Base-by-base conservation (phyloP, 345 rosid species). In the Acer negundo region DNA sequence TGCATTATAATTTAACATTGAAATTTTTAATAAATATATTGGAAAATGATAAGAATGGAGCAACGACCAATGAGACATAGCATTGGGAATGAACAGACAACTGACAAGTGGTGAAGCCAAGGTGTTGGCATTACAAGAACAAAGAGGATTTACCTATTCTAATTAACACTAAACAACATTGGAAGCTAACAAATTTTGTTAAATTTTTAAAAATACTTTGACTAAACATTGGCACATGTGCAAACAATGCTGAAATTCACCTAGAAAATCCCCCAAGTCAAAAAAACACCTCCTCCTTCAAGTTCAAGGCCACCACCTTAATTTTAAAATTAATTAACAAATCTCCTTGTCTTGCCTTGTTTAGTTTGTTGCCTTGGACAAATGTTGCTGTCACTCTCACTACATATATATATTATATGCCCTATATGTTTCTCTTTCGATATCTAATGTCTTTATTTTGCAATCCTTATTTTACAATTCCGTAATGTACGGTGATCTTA, bases 221-320 rank as follows among this genome's bases (percentile, higher is more conserved):
- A 73, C 58, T 73, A 55, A 73, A 62, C 58, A 73, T 62, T 24
- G 76, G 47, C 68, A 62, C 15, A 24, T 24, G 75, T 20, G 76
- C 17, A 44, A 62, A 23, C 40, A 73, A 59, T 8, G 59, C 38
- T 35, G 55, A 17, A 40, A 73, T 28, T 72, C 47, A n/a, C 51
- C 46, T 72, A 35, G n/a, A 38, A 72, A 38, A 56, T 38, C 75
- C 75, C 3, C 6, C 46, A 56, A 56, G 24, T 56, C n/a, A 2
- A 10, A 13, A 56, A n/a, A n/a, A n/a, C n/a, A n/a, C n/a, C 9
- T 1, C 46, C 46, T 11, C 31, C 31, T 28, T 28, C 31, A 28
- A 28, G 31, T 42, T 47, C 28, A 69, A 17, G 11, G 31, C 3
- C 8, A 26, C 74, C 10, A 15, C 3, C 13, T 31, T 31, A 7